These are phyloP conservation scores for Candida incommunis DNA, from an alignment of 805 yeast species.

Conservation along the genomic window DNA sequence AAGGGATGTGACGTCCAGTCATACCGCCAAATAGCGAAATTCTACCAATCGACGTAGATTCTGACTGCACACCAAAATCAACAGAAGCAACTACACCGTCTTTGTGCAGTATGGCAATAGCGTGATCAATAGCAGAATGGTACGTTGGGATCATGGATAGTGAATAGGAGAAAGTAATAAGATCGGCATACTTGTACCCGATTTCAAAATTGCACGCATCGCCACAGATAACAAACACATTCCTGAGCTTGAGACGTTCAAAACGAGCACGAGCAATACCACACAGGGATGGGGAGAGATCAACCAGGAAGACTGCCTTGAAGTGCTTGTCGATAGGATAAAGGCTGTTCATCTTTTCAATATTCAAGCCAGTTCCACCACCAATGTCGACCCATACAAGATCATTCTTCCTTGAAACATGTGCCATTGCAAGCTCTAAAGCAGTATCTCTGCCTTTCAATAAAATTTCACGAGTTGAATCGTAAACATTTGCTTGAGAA, in stretches of 20 bases:
- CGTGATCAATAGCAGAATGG: constrained; percentile 65
- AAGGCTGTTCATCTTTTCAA: constrained; percentile 56
- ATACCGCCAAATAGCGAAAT: constrained; percentile 65
- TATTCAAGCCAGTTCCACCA: constrained; percentile 77
- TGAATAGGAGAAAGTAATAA: constrained; percentile 67
- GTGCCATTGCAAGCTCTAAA: constrained; percentile 42
- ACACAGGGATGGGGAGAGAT: constrained; percentile 64
- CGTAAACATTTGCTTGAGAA: constrained; percentile 67
- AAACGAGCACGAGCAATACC: constrained; percentile 54
- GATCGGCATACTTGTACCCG: constrained; percentile 34
- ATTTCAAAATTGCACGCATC: constrained; percentile 63
- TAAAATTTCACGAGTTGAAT: constrained; percentile 49
- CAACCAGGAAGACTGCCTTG: constrained; percentile 56
- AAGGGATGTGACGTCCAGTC: constrained; percentile 55
- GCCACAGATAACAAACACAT: constrained; percentile 55
- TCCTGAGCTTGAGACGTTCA: constrained; percentile 31
- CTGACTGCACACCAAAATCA: constrained; percentile 68
- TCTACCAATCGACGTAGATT: constrained; percentile 50
- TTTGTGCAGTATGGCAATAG: constrained; percentile 34
- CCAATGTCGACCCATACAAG: constrained; percentile 36
- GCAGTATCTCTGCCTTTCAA: constrained; percentile 61
- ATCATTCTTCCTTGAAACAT: constrained; percentile 27
- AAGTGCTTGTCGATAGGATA: constrained; percentile 34
- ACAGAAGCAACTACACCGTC: constrained; percentile 56
- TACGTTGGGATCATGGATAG: constrained; percentile 77